These are phyloP conservation scores for Hemisphaericaspora xylanilytica DNA, from an alignment of 1,139 yeast genomes.

Conservation along the genomic window DNA sequence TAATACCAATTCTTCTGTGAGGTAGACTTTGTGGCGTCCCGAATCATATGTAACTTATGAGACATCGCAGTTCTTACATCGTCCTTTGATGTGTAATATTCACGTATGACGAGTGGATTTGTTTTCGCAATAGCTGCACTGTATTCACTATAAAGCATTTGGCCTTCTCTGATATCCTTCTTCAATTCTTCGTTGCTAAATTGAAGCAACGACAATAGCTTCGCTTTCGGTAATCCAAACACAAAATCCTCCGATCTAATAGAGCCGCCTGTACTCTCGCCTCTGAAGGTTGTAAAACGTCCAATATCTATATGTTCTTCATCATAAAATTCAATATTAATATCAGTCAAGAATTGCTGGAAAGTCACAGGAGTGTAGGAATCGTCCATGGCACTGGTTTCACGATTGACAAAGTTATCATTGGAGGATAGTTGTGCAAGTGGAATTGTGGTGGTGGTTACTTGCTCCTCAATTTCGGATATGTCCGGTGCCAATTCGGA, in stretches of 20 bases:
- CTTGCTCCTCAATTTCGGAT: conserved; percentile 11
- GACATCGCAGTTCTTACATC: conserved; percentile 40
- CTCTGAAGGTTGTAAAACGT: conserved; percentile 8
- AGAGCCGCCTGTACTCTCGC: conserved; percentile 12
- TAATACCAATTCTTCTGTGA: conserved; percentile 56
- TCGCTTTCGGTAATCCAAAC: conserved; percentile 29
- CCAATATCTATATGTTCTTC: conserved; percentile 35
- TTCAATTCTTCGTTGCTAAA: conserved; percentile 54
- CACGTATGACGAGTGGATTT: conserved; percentile 50
- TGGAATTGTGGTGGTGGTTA: conserved; percentile 27
- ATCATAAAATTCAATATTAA: conserved; percentile 52
- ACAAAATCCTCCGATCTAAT: conserved; percentile 28
- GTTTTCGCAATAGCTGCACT: conserved; percentile 43
- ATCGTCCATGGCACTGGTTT: conserved; percentile 16
- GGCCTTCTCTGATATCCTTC: conserved; percentile 50
- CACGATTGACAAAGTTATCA: conserved; percentile 8
- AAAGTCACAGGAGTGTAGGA: conserved; percentile 36
- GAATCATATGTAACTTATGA: conserved; percentile 42
- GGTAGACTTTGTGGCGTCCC: conserved; percentile 49
- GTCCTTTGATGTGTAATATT: conserved; percentile 39
- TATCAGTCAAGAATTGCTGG: conserved; percentile 43
- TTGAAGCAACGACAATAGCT: conserved; percentile 46
- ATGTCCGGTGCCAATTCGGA: not conserved
- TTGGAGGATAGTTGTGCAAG: conserved; percentile 24
- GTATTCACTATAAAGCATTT: conserved; percentile 41